phyloP scores from a whole-genome alignment of 306 rosid genomes.

The Glycyrrhiza uralensis region DNA sequence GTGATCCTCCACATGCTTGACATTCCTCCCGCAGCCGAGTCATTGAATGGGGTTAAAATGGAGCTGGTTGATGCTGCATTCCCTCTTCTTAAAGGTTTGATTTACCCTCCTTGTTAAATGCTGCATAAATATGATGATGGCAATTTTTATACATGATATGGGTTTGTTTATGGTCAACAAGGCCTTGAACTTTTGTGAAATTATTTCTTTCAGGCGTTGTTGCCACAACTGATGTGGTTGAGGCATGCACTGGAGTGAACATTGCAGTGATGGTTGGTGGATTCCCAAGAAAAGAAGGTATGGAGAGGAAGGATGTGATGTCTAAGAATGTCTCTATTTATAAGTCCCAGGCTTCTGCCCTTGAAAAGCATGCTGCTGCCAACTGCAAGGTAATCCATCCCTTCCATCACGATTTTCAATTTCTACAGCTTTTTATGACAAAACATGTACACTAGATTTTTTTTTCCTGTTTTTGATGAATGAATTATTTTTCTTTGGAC shows the following conservation, averaged over 20 bases:
- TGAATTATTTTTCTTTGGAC: neutral
- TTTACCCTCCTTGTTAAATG: neutral
- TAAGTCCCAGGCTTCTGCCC: conserved; percentile 96
- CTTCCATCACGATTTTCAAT: neutral
- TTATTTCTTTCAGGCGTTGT: conserved; percentile 71
- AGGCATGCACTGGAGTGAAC: conserved; percentile 91
- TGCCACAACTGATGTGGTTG: conserved; percentile 96
- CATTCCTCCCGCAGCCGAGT: conserved; percentile 86
- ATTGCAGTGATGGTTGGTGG: conserved; percentile 98
- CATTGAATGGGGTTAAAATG: conserved; percentile 57
- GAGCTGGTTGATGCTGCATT: conserved; percentile 38
- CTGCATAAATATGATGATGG: neutral
- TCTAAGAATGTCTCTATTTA: conserved; percentile 89
- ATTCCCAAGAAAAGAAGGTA: conserved; percentile 97
- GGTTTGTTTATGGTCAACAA: neutral
- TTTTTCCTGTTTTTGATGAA: neutral
- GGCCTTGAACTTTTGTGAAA: neutral
- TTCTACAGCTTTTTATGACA: neutral
- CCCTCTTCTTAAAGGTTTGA: conserved; percentile 34
- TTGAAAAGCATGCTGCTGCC: conserved; percentile 87
- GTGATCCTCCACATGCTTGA: conserved; percentile 96
- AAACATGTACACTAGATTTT: neutral
- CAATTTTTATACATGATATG: neutral
- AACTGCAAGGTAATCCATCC: conserved; percentile 74
- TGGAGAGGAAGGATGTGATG: conserved; percentile 99